Base-by-base conservation (phyloP, 352 stramenopile species). In the Phytophthora niederhauseri region DNA sequence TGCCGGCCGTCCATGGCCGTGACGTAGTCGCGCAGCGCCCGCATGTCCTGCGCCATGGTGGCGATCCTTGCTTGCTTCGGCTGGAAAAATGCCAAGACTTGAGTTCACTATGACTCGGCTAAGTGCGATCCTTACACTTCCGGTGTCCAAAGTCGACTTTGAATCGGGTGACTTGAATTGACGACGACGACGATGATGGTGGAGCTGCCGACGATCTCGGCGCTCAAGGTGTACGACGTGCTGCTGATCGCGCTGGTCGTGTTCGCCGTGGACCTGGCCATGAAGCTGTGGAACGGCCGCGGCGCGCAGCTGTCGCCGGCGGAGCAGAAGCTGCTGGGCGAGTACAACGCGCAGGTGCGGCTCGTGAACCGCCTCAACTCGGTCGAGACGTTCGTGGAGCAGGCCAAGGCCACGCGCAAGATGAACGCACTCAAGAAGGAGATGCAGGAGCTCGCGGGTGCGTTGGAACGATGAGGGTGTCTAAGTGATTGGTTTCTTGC, bases 351-450 rank as follows among this genome's bases (percentile, higher is more conserved):
- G 41, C 87, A 95, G 64, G 84, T 95, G 61, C 76, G 73, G 28
- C 74, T 95, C 43, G 87, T 93, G 20, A 93, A 93, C 64, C 79
- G 81, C 58, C 85, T 96, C 58, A 94, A 94, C 75, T 94, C 86
- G 64, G 86, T 96, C 61, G 85, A 96, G 73, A 96, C 85, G 64
- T 96, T 96, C 56, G 88, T 96, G 52, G 88, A 94, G 68, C 88
- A 96, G 67, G 90, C 88, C 61, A 96, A 94, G 72, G 82, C 87
- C 22, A 91, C 88, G 34, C 86, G 88, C 56, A 84, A 89, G 73
- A 94, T 96, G 88, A 96, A 96, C 67, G 65, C 76, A 17, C 59
- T 94, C 57, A 94, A 96, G 75, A 94, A 93, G 70, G 68, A 94
- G 72, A 85, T 94, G 74, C 84, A 94, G 65, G 85, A 92, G 69